A percentile compares a stretch with the other conserved stretches of the same genome.
These are phyloP conservation scores for Arachis stenosperma DNA, from an alignment of 306 rosid species.

Conservation along the genomic window DNA sequence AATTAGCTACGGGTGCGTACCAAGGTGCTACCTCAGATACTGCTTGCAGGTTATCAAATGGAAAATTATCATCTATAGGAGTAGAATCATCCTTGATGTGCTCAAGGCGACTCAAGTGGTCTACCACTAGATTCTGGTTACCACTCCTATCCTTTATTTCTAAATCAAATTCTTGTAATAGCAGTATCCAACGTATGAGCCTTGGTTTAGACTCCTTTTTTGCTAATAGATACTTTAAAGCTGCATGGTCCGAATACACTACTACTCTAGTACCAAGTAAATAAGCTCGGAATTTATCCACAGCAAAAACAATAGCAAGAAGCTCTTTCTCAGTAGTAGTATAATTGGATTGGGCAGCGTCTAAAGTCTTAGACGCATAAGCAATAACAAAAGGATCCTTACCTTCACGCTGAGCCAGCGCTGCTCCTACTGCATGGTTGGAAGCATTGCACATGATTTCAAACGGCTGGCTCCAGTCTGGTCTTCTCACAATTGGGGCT, in stretches of 20 bases:
- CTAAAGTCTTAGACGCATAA: not conserved
- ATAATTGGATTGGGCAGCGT: not conserved
- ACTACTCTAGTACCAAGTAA: not conserved
- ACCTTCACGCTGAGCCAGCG: not conserved
- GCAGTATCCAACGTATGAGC: not conserved
- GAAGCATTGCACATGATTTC: not conserved
- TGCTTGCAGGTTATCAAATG: too few species aligned
- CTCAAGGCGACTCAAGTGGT: not conserved
- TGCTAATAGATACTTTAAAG: too few species aligned
- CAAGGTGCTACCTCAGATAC: too few species aligned
- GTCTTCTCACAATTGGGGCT: not conserved
- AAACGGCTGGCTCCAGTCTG: not conserved
- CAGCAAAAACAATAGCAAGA: not conserved
- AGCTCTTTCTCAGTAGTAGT: not conserved
- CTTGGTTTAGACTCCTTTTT: not conserved
- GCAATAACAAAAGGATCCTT: not conserved
- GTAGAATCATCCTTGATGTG: too few species aligned
- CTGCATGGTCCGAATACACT: not conserved
- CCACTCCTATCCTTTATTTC: not conserved
- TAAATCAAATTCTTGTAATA: not conserved
- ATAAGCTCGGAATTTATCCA: not conserved
- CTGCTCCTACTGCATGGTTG: not conserved
- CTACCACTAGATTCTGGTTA: not conserved
- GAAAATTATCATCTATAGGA: too few species aligned
- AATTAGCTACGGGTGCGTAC: too few species aligned